Percentiles rank a stretch among this genome's conserved stretches.
Conservation (phyloP, 2,329 filamentous ascomycete genomes). For the Talaromyces funiculosus region DNA sequence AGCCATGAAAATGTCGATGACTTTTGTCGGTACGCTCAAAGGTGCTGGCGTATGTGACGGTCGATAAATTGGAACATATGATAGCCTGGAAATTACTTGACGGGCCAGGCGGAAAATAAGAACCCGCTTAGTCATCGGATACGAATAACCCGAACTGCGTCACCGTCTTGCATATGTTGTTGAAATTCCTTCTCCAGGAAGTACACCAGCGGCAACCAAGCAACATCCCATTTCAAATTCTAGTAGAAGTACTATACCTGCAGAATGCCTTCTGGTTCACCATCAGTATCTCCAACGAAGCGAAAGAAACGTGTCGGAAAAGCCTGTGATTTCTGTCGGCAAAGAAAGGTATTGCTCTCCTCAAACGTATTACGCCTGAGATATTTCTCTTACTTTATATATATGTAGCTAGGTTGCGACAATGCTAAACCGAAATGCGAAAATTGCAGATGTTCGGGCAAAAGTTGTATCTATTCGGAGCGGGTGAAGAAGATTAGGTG, state of each 20-base stretch:
- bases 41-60: background rate
- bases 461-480: conserved; percentile 41
- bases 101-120: background rate
- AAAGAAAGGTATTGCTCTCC: conserved; percentile 25
- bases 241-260: background rate
- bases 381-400: no score
- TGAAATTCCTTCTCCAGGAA: background rate
- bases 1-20: no score
- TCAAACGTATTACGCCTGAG: no score
- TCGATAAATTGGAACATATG: no score
- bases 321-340: conserved; percentile 36
- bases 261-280: background rate
- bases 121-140: background rate
- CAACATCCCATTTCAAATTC: background rate
- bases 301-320: conserved; percentile 17
- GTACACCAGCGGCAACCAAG: background rate
- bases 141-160: background rate
- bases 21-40: background rate
- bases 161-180: background rate
- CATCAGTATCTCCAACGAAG: background rate
- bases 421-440: conserved; percentile 41
- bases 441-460: conserved; percentile 44
- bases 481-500: conserved; percentile 26
- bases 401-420: conserved; percentile 51
- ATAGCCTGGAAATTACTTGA: background rate